These are phyloP conservation scores for Clonostachys chloroleuca DNA, from an alignment of 2,329 filamentous ascomycete genomes.

Conservation along the genomic window DNA sequence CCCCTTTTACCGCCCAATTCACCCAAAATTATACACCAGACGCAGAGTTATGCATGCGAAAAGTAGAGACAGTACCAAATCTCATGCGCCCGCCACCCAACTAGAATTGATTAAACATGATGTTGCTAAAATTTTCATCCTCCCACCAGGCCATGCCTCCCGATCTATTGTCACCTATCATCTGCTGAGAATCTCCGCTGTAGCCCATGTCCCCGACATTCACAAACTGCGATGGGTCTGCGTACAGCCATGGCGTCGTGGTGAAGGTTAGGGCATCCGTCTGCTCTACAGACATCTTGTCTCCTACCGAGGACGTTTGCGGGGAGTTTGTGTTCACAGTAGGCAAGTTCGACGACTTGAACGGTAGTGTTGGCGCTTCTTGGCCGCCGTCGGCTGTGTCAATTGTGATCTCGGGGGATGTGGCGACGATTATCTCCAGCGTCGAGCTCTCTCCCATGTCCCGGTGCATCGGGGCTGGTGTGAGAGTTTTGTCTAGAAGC, in stretches of 20 bases:
- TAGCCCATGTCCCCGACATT: conserved; percentile 26
- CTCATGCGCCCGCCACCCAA: background rate
- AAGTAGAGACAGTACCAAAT: too few relatives aligned
- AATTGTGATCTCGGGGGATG: conserved; percentile 44
- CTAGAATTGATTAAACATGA: conserved; percentile 31
- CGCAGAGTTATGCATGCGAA: too few relatives aligned
- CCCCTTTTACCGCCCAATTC: too few relatives aligned
- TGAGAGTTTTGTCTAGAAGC: conserved; percentile 35
- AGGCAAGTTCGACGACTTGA: conserved; percentile 14
- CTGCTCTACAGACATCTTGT: conserved; percentile 22
- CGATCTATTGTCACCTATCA: background rate
- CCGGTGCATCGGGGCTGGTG: conserved; percentile 18
- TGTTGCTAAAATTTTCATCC: conserved; percentile 27
- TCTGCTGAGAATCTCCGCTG: background rate
- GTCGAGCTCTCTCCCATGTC: conserved; percentile 27
- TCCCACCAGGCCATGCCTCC: conserved; percentile 31
- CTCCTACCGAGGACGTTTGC: conserved; percentile 8
- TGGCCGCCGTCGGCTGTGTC: conserved; percentile 47
- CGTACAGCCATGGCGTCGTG: conserved; percentile 36
- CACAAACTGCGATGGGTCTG: conserved; percentile 31
- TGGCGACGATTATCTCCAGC: conserved; percentile 45
- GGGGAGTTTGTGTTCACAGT: conserved; percentile 11
- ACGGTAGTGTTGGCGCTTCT: conserved; percentile 35
- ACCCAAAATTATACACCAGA: too few relatives aligned
- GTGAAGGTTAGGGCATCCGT: conserved; percentile 30